Percentiles rank a stretch among this genome's conserved stretches.
These are phyloP conservation scores for Aureobasidium leucospermi DNA, from an alignment of 2,329 filamentous ascomycete species.

Conservation along the genomic window DNA sequence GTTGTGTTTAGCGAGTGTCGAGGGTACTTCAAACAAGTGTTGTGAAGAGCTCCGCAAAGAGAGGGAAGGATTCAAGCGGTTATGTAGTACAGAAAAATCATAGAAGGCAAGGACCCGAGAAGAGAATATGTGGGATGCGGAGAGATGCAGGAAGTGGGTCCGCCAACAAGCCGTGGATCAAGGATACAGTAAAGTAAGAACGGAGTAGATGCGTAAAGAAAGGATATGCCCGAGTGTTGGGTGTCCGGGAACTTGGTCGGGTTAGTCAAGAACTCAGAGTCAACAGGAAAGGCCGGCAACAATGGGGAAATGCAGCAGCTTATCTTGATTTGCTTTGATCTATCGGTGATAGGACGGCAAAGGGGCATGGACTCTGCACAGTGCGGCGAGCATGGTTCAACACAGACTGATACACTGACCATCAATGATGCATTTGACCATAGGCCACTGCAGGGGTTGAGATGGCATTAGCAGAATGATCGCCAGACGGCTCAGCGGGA, in stretches of 20 bases:
- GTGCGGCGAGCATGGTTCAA: constrained; percentile 11
- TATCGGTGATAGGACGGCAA: constrained; percentile 6
- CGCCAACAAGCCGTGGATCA: not conserved
- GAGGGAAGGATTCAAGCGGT: not conserved
- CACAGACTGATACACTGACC: constrained; percentile 9
- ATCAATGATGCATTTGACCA: constrained; percentile 6
- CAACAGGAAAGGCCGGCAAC: constrained; percentile 1
- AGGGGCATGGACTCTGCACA: not conserved
- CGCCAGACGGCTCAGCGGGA: constrained; percentile 9
- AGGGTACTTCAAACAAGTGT: not conserved
- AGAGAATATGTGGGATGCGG: not conserved
- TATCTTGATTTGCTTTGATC: not conserved
- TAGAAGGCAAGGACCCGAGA: constrained; percentile 3
- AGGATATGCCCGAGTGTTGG: not conserved
- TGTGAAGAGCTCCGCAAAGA: not conserved
- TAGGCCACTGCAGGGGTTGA: constrained; percentile 4
- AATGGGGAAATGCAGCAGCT: not conserved
- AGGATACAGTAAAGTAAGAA: not conserved
- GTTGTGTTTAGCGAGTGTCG: not conserved
- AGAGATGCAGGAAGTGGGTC: constrained; percentile 9
- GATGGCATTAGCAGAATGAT: constrained; percentile 4
- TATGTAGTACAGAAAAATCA: constrained; percentile 10
- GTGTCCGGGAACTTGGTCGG: not conserved
- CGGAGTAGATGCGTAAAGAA: not conserved
- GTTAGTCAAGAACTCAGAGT: not conserved